phyloP scores from a whole-genome alignment of 192 early-diverging fungal species.

The Coemansia sp. region DNA sequence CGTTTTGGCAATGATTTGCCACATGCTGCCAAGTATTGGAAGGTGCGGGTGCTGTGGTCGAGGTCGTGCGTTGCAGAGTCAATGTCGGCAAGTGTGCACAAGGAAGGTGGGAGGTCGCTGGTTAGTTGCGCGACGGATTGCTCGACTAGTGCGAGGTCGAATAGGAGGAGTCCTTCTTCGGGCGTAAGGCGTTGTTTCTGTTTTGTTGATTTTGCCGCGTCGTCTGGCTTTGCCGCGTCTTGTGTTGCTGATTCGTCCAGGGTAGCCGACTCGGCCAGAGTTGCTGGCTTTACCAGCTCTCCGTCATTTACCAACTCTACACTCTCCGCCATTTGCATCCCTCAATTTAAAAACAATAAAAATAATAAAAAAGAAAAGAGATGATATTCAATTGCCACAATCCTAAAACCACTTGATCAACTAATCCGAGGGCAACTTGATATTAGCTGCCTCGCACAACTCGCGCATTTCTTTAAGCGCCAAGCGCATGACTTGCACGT shows the following conservation, averaged over 20 bases:
- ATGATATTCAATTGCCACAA: not conserved
- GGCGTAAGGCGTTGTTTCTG: not conserved
- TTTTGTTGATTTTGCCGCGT: not conserved
- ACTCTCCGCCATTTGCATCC: not conserved
- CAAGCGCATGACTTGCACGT: constrained; percentile 59
- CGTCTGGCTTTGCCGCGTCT: not conserved
- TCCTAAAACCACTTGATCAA: not conserved
- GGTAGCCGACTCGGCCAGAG: too few relatives aligned
- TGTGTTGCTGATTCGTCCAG: not conserved
- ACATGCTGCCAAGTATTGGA: not conserved
- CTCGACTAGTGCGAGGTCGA: not conserved
- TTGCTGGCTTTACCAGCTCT: not conserved
- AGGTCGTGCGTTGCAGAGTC: not conserved
- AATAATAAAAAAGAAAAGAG: not conserved
- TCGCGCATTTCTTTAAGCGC: constrained; percentile 54
- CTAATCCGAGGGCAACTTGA: constrained; percentile 19
- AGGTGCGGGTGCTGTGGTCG: not conserved
- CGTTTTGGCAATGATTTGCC: not conserved
- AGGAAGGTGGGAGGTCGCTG: not conserved
- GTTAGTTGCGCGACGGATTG: not conserved
- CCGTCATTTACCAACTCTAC: not conserved
- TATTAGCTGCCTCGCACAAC: constrained; percentile 15
- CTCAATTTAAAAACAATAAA: not conserved
- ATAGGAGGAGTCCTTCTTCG: not conserved
- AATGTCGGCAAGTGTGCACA: not conserved